Base-by-base conservation (phyloP, 2,329 filamentous ascomycete species). In the Aspergillus tubingensis region DNA sequence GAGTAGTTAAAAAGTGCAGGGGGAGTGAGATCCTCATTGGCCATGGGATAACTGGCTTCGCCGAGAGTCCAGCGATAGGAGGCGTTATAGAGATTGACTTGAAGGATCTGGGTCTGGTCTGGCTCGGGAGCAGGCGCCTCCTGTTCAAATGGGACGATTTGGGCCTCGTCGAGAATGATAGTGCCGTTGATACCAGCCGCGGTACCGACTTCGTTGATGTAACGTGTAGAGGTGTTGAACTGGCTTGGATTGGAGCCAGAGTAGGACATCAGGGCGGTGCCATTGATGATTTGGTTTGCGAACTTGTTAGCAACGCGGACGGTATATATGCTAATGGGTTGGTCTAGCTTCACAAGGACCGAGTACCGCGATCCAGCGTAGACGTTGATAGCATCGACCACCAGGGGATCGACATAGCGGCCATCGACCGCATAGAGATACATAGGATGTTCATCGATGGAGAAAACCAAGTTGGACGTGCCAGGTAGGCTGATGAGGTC, bases 401-500 rank as follows among this genome's bases (percentile, higher is more conserved):
- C 57, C 23, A 73, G 73, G 0, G 79, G 79, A 43, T 77, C 69
- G 13, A 81, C 72, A 58, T 76, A 81, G 23, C 72, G 69, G 1
- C 80, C 80, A 58, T 81, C 79, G 19, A 77, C 70, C 11, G 76
- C 78, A 54, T 80, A 81, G 7, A 82, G 67, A 58, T 72, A 78
- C 71, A 82, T 72, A 2, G 74, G 71, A 59, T 81, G 79, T 49
- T 77, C 73, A 61, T 81, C 79, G 30, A 82, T 78, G 3, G 77
- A 76, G 25, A 76, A 79, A 71, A 62, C 85, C 66, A 51, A 86
- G 67, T 77, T 80, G 51, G 81, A 72, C 25, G 84, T 78, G 54
- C 80, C 78, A 53, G 82, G 77, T 2, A 81, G 76, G n/a, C 78
- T 81, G 59, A 88, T 80, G n/a, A 86, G 67, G 62, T 86, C 81